Percentiles rank a stretch among this genome's conserved stretches.
These are phyloP conservation scores for Nannochloropsis limnetica DNA, from an alignment of 352 stramenopile genomes.

Conservation along the genomic window DNA sequence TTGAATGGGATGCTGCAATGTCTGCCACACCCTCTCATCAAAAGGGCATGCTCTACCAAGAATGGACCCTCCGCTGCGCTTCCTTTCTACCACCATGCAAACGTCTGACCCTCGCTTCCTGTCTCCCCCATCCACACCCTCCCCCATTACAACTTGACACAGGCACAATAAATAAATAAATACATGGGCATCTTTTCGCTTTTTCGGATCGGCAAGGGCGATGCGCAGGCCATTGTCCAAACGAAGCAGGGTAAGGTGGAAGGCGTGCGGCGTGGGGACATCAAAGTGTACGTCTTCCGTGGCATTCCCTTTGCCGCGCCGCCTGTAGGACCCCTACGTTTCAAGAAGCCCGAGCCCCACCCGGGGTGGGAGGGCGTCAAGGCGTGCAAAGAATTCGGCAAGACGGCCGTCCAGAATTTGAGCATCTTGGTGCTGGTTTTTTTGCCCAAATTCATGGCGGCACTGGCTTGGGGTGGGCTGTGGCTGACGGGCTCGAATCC, in stretches of 20 bases:
- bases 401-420: slow-evolving; percentile 47
- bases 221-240: neutral
- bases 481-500: slow-evolving; percentile 10
- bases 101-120: too few species aligned
- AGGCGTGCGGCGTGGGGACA: neutral
- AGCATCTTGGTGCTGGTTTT: slow-evolving; percentile 40
- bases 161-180: neutral
- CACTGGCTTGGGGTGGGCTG: neutral
- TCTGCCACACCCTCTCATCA: too few species aligned
- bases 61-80: too few species aligned
- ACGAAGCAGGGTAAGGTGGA: neutral
- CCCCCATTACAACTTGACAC: neutral
- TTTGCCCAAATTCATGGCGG: slow-evolving; percentile 29
- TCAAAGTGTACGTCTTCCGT: slow-evolving; percentile 37
- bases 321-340: slow-evolving; percentile 52
- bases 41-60: too few species aligned
- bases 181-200: neutral
- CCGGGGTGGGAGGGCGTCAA: slow-evolving; percentile 43
- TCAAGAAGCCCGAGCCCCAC: slow-evolving; percentile 39
- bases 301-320: slow-evolving; percentile 54
- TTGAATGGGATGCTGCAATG: too few species aligned
- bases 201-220: neutral
- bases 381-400: slow-evolving; percentile 47
- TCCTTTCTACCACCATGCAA: too few species aligned
- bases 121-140: neutral